A percentile compares a stretch with the other conserved stretches of the same genome.
Evolutionary conservation across 2,329 filamentous ascomycete genomes (phyloP).

Genomic region (Alternaria alternata): DNA sequence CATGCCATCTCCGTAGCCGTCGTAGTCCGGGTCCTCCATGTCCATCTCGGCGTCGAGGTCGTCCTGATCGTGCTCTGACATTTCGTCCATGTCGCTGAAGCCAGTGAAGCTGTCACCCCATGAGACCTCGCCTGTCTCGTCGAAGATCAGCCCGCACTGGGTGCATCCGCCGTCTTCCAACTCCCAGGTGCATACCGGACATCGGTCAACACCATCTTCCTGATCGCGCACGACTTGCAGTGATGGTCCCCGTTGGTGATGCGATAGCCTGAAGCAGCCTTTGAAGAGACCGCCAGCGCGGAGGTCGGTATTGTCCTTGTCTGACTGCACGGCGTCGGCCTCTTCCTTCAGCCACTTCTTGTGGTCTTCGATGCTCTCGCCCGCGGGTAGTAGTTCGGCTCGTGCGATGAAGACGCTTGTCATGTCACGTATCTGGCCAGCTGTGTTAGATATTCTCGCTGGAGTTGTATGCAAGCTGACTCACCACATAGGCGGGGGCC

Average conservation of each 20-base stretch:
- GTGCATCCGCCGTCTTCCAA: conserved; percentile 67
- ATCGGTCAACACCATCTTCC: conserved; percentile 68
- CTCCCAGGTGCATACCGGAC: conserved; percentile 69
- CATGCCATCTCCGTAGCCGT: conserved; percentile 42
- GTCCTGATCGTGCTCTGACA: conserved; percentile 51
- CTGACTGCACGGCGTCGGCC: conserved; percentile 65
- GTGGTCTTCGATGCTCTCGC: conserved; percentile 71
- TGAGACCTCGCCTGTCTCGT: conserved; percentile 54
- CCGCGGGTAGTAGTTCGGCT: conserved; percentile 67
- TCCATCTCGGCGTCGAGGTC: conserved; percentile 54
- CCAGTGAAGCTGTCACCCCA: conserved; percentile 51
- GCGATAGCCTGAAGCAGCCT: conserved; percentile 61
- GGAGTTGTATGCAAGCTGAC: conserved; percentile 34
- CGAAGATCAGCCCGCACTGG: conserved; percentile 62
- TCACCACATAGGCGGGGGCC: conserved; percentile 70
- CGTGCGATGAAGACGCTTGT: conserved; percentile 69
- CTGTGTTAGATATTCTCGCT: conserved; percentile 5
- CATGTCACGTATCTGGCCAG: conserved; percentile 66
- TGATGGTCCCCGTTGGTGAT: conserved; percentile 30
- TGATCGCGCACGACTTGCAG: conserved; percentile 61
- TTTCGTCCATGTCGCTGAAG: conserved; percentile 57
- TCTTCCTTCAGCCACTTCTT: conserved; percentile 65
- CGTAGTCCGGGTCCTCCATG: conserved; percentile 50
- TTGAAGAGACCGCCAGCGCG: conserved; percentile 68
- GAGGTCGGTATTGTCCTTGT: conserved; percentile 63